These are phyloP conservation scores for Wakefieldia striispora DNA, from an alignment of 768 basidiomycete species.

Conservation along the genomic window DNA sequence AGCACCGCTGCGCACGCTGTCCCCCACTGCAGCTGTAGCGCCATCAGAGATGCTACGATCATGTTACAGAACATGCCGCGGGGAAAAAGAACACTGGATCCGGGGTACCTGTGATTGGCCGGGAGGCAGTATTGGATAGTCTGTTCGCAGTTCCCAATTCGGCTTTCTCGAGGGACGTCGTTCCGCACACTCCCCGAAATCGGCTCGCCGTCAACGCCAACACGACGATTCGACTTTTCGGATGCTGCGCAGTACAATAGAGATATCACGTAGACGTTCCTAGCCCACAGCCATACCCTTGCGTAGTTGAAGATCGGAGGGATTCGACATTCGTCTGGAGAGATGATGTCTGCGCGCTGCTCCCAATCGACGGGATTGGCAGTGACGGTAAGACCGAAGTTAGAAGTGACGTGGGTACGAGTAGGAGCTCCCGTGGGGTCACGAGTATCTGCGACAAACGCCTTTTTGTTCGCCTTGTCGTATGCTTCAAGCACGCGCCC, in stretches of 20 bases:
- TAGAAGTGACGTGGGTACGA: not conserved
- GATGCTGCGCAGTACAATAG: slow-evolving; percentile 18
- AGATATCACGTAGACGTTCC: slow-evolving; percentile 13
- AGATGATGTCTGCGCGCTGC: not conserved
- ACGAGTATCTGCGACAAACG: not conserved
- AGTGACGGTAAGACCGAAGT: slow-evolving; percentile 17
- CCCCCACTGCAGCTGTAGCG: slow-evolving; percentile 34
- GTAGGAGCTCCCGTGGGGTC: not conserved
- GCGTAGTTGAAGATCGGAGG: slow-evolving; percentile 28
- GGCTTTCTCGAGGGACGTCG: slow-evolving; percentile 9
- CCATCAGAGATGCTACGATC: slow-evolving; percentile 27
- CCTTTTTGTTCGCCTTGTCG: slow-evolving; percentile 11
- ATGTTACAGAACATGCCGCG: slow-evolving; percentile 24
- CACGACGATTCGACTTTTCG: not conserved
- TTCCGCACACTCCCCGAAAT: not conserved
- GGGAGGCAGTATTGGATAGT: slow-evolving; percentile 20
- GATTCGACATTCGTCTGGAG: slow-evolving; percentile 24
- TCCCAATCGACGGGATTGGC: slow-evolving; percentile 3
- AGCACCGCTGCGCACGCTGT: slow-evolving; percentile 31
- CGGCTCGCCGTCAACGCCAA: slow-evolving; percentile 2
- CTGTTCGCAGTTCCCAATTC: slow-evolving; percentile 19
- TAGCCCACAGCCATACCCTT: slow-evolving; percentile 20
- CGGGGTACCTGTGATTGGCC: not conserved
- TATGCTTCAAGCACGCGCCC: slow-evolving; percentile 24
- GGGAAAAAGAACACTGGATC: slow-evolving; percentile 14